Conservation (phyloP, 306 rosid genomes). For the Rosa chinensis region DNA sequence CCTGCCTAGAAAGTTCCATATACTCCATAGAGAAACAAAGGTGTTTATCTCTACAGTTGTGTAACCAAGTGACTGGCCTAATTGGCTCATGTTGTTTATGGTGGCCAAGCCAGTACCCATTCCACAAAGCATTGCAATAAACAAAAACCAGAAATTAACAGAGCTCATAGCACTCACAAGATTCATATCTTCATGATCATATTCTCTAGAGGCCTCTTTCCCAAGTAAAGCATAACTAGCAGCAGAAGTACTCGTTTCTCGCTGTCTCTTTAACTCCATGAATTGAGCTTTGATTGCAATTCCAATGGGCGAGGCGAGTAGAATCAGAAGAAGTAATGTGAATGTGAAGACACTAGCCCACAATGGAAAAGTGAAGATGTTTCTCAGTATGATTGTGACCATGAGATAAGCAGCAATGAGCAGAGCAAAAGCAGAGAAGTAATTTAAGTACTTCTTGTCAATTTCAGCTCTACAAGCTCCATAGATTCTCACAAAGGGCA, state of each 20-base stretch:
- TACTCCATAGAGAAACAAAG: constrained; percentile 83
- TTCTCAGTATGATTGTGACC: constrained; percentile 53
- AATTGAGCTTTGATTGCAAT: constrained; percentile 56
- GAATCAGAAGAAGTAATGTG: constrained; percentile 43
- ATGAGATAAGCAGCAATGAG: constrained; percentile 64
- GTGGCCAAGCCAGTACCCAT: constrained; percentile 81
- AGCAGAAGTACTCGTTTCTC: constrained; percentile 11
- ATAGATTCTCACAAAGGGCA: constrained; percentile 70
- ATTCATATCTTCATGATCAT: constrained; percentile 45
- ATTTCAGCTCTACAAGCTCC: constrained; percentile 28
- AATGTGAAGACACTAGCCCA: constrained; percentile 44
- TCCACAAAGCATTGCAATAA: constrained; percentile 68
- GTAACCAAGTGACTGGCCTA: constrained; percentile 80
- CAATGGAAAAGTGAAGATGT: constrained; percentile 42
- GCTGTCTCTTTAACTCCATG: constrained; percentile 33
- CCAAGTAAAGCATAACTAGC: constrained; percentile 28
- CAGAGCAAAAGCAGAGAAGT: constrained; percentile 54
- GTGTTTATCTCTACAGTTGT: constrained; percentile 50
- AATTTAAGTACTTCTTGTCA: constrained; percentile 65
- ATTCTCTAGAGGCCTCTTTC: constrained; percentile 25
- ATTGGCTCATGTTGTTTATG: constrained; percentile 83
- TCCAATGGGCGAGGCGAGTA: constrained; percentile 61
- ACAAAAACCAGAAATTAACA: constrained; percentile 77
- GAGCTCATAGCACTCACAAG: constrained; percentile 58
- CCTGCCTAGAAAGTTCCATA: constrained; percentile 95